Evolutionary conservation across 805 yeast genomes (phyloP).

Genomic region (Saccharomyces jurei): DNA sequence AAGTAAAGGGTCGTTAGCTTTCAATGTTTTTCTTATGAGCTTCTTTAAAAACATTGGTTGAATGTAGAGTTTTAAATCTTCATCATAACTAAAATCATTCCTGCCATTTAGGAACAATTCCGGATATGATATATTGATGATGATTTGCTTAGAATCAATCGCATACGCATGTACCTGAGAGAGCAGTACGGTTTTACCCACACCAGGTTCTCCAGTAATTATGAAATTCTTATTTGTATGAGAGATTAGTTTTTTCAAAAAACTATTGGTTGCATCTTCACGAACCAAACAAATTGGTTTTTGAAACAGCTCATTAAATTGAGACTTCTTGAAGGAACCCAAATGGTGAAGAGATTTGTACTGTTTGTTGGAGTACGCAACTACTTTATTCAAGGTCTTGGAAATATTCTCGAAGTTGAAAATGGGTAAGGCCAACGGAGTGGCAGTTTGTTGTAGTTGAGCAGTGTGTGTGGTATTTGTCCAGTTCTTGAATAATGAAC

Average conservation of each 20-base stretch:
- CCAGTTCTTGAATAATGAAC: conserved; percentile 30
- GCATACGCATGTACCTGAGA: conserved; percentile 42
- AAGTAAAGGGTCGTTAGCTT: conserved; percentile 36
- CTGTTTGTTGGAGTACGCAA: conserved; percentile 36
- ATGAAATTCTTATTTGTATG: conserved; percentile 43
- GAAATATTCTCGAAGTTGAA: conserved; percentile 12
- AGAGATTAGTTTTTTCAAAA: conserved; percentile 34
- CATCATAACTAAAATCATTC: conserved; percentile 54
- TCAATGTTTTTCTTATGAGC: conserved; percentile 44
- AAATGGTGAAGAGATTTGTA: conserved; percentile 40
- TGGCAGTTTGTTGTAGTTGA: conserved; percentile 24
- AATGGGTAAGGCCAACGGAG: conserved; percentile 15
- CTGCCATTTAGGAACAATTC: conserved; percentile 62
- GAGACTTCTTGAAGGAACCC: conserved; percentile 62
- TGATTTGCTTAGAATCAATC: conserved; percentile 43
- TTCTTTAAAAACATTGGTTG: conserved; percentile 73
- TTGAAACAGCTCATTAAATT: conserved; percentile 57
- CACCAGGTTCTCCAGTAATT: conserved; percentile 63
- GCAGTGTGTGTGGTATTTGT: conserved; percentile 27
- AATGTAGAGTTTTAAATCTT: conserved; percentile 41
- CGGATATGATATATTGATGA: conserved; percentile 60
- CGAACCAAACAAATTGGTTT: conserved; percentile 55
- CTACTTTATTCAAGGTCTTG: conserved; percentile 25
- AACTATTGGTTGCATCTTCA: conserved; percentile 36
- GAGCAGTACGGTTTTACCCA: conserved; percentile 69